Evolutionary conservation across 2,329 filamentous ascomycete species (phyloP).

Genomic region (Alternaria triticina): DNA sequence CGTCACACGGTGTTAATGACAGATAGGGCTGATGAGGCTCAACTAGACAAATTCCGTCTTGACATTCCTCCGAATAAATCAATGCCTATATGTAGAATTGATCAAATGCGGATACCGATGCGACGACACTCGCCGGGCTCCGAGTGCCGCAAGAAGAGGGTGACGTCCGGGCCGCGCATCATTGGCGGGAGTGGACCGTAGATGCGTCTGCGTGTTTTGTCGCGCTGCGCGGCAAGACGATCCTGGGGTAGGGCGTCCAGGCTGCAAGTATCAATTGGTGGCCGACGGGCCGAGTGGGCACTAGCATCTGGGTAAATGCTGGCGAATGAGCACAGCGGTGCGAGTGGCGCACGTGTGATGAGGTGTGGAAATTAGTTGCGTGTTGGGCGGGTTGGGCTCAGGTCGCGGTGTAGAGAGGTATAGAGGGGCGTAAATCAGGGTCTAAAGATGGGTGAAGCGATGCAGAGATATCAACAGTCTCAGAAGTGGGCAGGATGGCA

Average conservation of each 20-base stretch:
- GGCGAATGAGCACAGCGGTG: constrained; percentile 15
- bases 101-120: neutral
- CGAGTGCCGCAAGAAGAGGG: neutral
- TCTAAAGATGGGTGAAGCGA: neutral
- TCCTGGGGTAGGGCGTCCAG: constrained; percentile 32
- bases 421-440: neutral
- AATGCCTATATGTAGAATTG: neutral
- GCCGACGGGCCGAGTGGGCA: constrained; percentile 7
- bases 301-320: constrained; percentile 8
- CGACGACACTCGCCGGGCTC: constrained; percentile 5
- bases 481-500: neutral
- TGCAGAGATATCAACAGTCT: neutral
- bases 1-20: neutral
- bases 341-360: constrained; percentile 24
- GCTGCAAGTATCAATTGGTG: constrained; percentile 20
- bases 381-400: neutral
- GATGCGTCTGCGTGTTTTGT: neutral
- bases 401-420: neutral
- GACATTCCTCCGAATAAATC: neutral
- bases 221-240: constrained; percentile 9
- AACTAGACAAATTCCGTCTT: neutral
- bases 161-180: constrained; percentile 8
- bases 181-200: constrained; percentile 7
- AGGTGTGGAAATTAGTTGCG: constrained; percentile 24
- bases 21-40: neutral